Evolutionary conservation across 495 filamentous ascomycete genomes (phyloP), one percentile per base, ranked within the genome.

Genomic region (Neurospora sp.): DNA sequence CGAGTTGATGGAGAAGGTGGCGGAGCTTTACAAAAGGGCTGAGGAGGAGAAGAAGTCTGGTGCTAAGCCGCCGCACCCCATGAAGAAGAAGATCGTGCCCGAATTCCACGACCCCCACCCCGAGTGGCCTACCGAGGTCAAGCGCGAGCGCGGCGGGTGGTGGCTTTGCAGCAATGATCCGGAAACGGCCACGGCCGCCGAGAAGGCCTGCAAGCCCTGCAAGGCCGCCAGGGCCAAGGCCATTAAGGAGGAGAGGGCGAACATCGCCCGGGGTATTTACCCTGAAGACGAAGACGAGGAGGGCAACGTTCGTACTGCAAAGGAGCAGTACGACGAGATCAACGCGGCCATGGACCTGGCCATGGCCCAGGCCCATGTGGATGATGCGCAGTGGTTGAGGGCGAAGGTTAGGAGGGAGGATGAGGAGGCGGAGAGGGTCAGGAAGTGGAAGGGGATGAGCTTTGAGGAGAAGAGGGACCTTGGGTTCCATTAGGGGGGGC

Each of bases 161-260:
- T 85, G 84, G 84, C 77, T 75, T 9, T 86, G 84, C 18, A 8
- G 4, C 9, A 10, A 10, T 3, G 3, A 46, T 0, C n/a, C n/a
- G n/a, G n/a, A n/a, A n/a, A n/a, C n/a, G n/a, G 42, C 42, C 8
- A 46, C 42, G 42, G 18, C 18, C 1, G 77, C 76, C 2, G 84
- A 86, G 75, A 71, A 69, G 9, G 59, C 20, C 0, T 86, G 84
- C 73, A 70, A 39, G 16, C 23, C 74, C 2, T 84, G 81, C 72
- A 42, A 72, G 6, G 69, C 71, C 46, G 78, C 76, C 4, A 62
- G 69, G 72, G 39, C 35, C 5, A n/a, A 69, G 27, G 66, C 44
- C 0, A 14, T 69, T 4, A 41, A 72, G 71, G 40, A 38, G 23
- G 69, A 72, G 10, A 76, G 66, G 59, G 18, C 39, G 42, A 48